phyloP scores from a whole-genome alignment of 495 filamentous ascomycete species.

The Podospora comata region DNA sequence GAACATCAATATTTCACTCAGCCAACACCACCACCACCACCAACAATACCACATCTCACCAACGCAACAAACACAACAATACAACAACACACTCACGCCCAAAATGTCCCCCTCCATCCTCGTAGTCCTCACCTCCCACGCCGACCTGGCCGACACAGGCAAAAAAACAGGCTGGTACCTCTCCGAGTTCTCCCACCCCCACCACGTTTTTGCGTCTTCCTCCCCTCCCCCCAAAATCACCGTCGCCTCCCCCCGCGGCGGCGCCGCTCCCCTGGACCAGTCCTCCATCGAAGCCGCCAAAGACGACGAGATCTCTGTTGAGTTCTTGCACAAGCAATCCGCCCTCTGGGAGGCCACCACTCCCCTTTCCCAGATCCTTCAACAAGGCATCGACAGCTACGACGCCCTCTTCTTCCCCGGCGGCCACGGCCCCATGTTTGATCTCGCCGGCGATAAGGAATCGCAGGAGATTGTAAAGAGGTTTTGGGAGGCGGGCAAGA shows the following conservation, averaged over 20 bases:
- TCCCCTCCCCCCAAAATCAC: constrained; percentile 39
- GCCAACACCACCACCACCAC: neutral
- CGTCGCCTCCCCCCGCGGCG: constrained; percentile 66
- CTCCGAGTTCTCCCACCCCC: constrained; percentile 71
- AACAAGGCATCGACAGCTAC: constrained; percentile 55
- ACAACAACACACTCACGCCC: neutral
- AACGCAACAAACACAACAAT: neutral
- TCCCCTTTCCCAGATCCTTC: constrained; percentile 47
- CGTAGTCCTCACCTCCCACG: constrained; percentile 64
- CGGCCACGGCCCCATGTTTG: constrained; percentile 80
- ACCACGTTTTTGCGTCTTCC: constrained; percentile 56
- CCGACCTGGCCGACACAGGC: constrained; percentile 49
- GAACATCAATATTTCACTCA: neutral
- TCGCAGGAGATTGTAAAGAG: constrained; percentile 57
- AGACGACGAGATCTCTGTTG: constrained; percentile 48
- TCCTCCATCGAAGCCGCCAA: constrained; percentile 59
- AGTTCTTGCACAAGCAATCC: constrained; percentile 54
- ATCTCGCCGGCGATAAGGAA: constrained; percentile 50
- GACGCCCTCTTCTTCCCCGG: constrained; percentile 72
- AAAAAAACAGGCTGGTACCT: constrained; percentile 66
- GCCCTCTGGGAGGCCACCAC: constrained; percentile 62
- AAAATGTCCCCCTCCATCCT: constrained; percentile 52
- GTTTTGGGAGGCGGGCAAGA: constrained; percentile 59
- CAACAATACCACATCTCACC: neutral
- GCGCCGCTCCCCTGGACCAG: constrained; percentile 65